phyloP scores from a whole-genome alignment of 2,329 filamentous ascomycete genomes.

The Daldinia sp. region DNA sequence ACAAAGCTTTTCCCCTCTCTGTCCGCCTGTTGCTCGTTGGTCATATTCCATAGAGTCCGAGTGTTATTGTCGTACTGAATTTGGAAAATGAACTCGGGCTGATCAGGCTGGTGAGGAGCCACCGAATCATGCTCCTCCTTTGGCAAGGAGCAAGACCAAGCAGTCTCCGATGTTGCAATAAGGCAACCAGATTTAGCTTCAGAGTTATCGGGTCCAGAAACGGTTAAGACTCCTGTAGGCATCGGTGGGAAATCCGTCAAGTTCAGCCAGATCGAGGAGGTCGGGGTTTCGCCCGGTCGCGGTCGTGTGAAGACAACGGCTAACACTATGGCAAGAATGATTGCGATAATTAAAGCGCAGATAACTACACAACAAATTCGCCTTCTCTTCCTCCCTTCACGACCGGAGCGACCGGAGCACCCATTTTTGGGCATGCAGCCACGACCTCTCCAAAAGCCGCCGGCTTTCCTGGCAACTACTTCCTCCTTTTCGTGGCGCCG shows the following conservation, averaged over 20 bases:
- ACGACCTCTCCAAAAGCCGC: slow-evolving; percentile 71
- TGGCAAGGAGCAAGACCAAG: slow-evolving; percentile 89
- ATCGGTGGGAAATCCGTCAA: slow-evolving; percentile 87
- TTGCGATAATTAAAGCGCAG: slow-evolving; percentile 59
- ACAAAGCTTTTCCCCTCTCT: slow-evolving; percentile 33
- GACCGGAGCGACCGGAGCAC: slow-evolving; percentile 69
- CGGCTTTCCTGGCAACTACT: slow-evolving; percentile 61
- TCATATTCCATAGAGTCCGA: slow-evolving; percentile 58
- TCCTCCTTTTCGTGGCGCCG: slow-evolving; percentile 73
- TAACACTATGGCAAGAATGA: slow-evolving; percentile 66
- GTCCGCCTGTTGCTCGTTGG: slow-evolving; percentile 44
- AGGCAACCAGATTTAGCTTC: slow-evolving; percentile 70
- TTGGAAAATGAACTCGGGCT: slow-evolving; percentile 82
- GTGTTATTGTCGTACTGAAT: slow-evolving; percentile 76
- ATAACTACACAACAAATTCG: slow-evolving; percentile 66
- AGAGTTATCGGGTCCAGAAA: slow-evolving; percentile 75
- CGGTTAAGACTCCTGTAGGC: slow-evolving; percentile 81
- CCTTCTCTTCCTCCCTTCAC: slow-evolving; percentile 69
- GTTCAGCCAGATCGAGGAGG: slow-evolving; percentile 76
- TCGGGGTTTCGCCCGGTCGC: slow-evolving; percentile 37
- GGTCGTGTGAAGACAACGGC: slow-evolving; percentile 63
- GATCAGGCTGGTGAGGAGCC: slow-evolving; percentile 68
- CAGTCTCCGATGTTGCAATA: slow-evolving; percentile 66
- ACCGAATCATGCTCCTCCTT: slow-evolving; percentile 76
- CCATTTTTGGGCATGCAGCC: slow-evolving; percentile 69